Evolutionary conservation across 306 rosid genomes (phyloP).

Genomic region (Acacia melanoxylon): DNA sequence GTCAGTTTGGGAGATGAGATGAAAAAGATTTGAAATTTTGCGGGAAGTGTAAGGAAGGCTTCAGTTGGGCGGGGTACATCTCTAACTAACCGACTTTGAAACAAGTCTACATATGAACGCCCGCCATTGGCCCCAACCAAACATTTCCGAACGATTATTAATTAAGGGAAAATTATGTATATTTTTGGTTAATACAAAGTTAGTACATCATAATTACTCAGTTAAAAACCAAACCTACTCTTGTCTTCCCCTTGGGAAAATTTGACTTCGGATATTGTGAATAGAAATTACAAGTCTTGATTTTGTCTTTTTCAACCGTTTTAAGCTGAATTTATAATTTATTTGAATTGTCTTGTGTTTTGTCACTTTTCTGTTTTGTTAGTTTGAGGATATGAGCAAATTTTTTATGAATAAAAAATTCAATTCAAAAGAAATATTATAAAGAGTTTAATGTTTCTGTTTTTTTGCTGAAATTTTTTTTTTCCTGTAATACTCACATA

Average conservation of each 20-base stretch:
- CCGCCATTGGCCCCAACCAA: not conserved
- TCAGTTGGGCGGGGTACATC: conserved; percentile 66
- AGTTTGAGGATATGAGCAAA: not conserved
- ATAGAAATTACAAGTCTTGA: not conserved
- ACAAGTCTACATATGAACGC: conserved; percentile 13
- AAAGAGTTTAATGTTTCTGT: not conserved
- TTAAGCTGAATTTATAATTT: not conserved
- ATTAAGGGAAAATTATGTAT: not conserved
- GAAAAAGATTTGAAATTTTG: conserved; percentile 54
- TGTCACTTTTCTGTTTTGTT: not conserved
- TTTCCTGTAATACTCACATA: no score
- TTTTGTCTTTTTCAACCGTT: not conserved
- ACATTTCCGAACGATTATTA: not conserved
- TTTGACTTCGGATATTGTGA: not conserved
- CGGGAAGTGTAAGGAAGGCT: conserved; percentile 81
- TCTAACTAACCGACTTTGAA: conserved; percentile 47
- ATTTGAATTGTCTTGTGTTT: not conserved
- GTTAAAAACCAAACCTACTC: not conserved
- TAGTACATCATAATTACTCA: not conserved
- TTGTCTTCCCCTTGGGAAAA: not conserved
- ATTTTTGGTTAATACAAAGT: not conserved
- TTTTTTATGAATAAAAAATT: no score
- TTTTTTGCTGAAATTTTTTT: no score
- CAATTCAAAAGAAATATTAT: not conserved
- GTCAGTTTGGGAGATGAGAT: conserved; percentile 31